A percentile compares a stretch with the other conserved stretches of the same genome.
Conservation (phyloP, 441 rosid species). For the Cnidoscolus chayamansa region DNA sequence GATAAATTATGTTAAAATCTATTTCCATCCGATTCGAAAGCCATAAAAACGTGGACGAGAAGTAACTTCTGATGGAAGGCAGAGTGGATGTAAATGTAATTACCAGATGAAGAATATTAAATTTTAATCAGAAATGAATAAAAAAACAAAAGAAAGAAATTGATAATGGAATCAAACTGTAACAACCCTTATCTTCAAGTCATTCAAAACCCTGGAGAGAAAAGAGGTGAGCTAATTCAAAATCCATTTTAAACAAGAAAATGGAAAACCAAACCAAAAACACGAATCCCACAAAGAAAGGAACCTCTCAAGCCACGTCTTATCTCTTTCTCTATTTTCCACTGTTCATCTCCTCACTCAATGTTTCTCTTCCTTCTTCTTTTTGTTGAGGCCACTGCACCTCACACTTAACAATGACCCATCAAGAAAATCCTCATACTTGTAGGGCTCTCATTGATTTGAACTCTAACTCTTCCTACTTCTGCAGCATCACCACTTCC, state of each 20-base stretch:
- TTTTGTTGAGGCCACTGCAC: background rate
- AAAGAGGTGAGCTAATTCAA: too few relatives aligned
- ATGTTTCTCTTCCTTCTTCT: background rate
- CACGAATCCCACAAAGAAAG: constrained; percentile 6
- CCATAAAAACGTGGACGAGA: too few relatives aligned
- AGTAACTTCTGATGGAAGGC: too few relatives aligned
- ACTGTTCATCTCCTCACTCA: background rate
- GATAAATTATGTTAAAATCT: too few relatives aligned
- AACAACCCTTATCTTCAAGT: too few relatives aligned
- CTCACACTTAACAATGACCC: background rate
- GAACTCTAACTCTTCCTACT: constrained; percentile 5
- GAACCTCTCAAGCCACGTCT: constrained; percentile 19
- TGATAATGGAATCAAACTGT: too few relatives aligned
- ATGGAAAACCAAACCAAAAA: background rate
- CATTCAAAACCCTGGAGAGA: too few relatives aligned
- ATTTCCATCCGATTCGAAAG: too few relatives aligned
- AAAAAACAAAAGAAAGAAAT: too few relatives aligned
- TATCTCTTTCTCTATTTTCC: background rate
- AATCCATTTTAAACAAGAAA: background rate
- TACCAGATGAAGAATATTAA: too few relatives aligned
- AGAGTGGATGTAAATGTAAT: too few relatives aligned
- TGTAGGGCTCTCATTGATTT: background rate
- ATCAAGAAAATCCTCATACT: constrained; percentile 6
- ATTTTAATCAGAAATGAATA: too few relatives aligned
- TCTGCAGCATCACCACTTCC: constrained; percentile 11